Evolutionary conservation across 805 yeast species (phyloP).

Genomic region (Spathaspora gorwiae): DNA sequence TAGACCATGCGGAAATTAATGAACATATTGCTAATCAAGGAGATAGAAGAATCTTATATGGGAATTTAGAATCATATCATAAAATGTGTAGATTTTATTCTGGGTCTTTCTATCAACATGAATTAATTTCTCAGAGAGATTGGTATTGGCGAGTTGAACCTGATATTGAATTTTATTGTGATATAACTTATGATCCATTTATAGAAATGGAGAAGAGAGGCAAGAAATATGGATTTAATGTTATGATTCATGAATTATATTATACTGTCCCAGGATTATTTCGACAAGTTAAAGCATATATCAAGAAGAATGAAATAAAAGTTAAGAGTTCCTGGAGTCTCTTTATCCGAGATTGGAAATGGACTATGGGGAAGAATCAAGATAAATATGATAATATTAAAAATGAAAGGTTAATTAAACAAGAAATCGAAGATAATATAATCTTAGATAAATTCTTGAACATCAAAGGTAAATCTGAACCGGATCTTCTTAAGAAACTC

Average conservation of each 20-base stretch:
- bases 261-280: slow-evolving; percentile 82
- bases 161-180: slow-evolving; percentile 84
- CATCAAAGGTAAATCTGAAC: slow-evolving; percentile 17
- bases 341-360: slow-evolving; percentile 40
- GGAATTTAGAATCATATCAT: slow-evolving; percentile 77
- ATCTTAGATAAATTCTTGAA: slow-evolving; percentile 20
- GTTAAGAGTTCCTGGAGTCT: slow-evolving; percentile 69
- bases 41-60: slow-evolving; percentile 80
- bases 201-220: slow-evolving; percentile 63
- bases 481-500: slow-evolving; percentile 15
- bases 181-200: slow-evolving; percentile 88
- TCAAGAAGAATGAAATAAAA: slow-evolving; percentile 38
- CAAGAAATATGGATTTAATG: slow-evolving; percentile 82
- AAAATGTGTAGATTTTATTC: slow-evolving; percentile 94
- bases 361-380: slow-evolving; percentile 18
- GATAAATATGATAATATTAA: slow-evolving; percentile 19
- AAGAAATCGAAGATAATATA: slow-evolving; percentile 24
- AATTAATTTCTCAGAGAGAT: slow-evolving; percentile 61
- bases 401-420: slow-evolving; percentile 15
- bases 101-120: slow-evolving; percentile 78
- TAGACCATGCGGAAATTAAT: slow-evolving; percentile 40
- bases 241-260: slow-evolving; percentile 69
- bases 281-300: slow-evolving; percentile 63
- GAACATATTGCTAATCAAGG: slow-evolving; percentile 72
- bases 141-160: slow-evolving; percentile 99